Conservation (phyloP, 352 stramenopile species). For the Globisporangium nodosum region DNA sequence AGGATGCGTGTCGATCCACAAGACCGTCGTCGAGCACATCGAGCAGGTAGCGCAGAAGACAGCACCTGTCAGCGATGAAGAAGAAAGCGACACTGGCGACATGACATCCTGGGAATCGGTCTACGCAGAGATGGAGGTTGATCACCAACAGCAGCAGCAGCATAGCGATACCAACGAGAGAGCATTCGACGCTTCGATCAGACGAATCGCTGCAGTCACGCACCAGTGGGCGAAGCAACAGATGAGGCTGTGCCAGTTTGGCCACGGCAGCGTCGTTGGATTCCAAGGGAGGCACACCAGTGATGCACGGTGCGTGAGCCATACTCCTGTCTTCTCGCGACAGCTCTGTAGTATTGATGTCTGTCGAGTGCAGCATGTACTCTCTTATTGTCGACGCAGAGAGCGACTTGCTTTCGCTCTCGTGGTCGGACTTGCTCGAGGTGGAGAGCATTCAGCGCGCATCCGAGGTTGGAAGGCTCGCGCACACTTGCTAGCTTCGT, state of each 20-base stretch:
- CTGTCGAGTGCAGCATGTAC: slow-evolving; percentile 15
- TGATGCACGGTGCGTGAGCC: slow-evolving; percentile 3
- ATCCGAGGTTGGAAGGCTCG: slow-evolving; percentile 18
- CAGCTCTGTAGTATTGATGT: background rate
- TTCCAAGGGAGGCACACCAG: slow-evolving; percentile 6
- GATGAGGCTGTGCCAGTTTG: slow-evolving; percentile 10
- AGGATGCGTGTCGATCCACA: slow-evolving; percentile 18
- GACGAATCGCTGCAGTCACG: background rate
- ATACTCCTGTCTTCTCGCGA: no score
- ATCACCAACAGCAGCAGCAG: background rate
- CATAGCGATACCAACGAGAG: background rate
- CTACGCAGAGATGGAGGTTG: background rate
- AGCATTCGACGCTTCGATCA: background rate
- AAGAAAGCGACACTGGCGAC: background rate
- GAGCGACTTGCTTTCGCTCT: slow-evolving; percentile 24
- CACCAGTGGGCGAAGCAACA: slow-evolving; percentile 4
- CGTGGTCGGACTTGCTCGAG: slow-evolving; percentile 23
- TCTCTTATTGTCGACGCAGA: slow-evolving; percentile 16
- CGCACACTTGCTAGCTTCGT: no score
- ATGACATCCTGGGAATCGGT: slow-evolving; percentile 6
- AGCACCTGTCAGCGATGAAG: background rate
- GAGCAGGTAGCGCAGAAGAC: background rate
- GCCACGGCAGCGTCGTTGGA: slow-evolving; percentile 1
- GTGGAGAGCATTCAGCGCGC: slow-evolving; percentile 24
- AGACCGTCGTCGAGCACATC: slow-evolving; percentile 18